phyloP scores from a whole-genome alignment of 2,329 filamentous ascomycete species.

The Zasmidium angulare region DNA sequence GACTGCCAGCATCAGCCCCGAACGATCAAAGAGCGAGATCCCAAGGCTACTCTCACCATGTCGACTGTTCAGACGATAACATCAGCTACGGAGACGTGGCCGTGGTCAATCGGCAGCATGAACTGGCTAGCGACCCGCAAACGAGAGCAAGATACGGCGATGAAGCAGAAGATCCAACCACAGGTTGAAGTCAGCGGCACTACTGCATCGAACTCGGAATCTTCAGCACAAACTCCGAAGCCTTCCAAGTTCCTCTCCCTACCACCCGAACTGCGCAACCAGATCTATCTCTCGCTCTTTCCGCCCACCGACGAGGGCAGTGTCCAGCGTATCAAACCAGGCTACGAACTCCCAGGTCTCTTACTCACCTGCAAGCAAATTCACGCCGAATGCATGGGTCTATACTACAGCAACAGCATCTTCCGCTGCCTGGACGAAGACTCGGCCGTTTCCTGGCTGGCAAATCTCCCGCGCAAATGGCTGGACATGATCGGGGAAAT shows the following conservation, averaged over 20 bases:
- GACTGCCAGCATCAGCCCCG: no score
- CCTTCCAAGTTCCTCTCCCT: constrained; percentile 14
- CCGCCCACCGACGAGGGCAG: neutral
- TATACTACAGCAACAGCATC: constrained; percentile 13
- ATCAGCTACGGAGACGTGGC: no score
- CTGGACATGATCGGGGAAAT: constrained; percentile 13
- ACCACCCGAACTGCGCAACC: constrained; percentile 21
- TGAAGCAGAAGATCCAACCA: neutral
- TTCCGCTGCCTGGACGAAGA: constrained; percentile 24
- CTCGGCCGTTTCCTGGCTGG: constrained; percentile 15
- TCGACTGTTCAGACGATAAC: no score
- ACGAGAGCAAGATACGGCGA: neutral
- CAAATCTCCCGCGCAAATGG: constrained; percentile 4
- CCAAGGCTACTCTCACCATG: no score
- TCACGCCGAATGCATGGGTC: constrained; percentile 13
- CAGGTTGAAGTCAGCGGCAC: no score
- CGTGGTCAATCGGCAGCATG: neutral
- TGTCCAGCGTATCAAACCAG: constrained; percentile 16
- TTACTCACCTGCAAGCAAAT: constrained; percentile 15
- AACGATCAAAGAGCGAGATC: no score
- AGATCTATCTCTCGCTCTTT: constrained; percentile 21
- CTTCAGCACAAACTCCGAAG: neutral
- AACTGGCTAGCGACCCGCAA: neutral
- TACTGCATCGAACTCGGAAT: neutral
- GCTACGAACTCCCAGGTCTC: constrained; percentile 17